Evolutionary conservation across 371 early-diverging fungal genomes (phyloP).

Genomic region (Mortierella polycephala): DNA sequence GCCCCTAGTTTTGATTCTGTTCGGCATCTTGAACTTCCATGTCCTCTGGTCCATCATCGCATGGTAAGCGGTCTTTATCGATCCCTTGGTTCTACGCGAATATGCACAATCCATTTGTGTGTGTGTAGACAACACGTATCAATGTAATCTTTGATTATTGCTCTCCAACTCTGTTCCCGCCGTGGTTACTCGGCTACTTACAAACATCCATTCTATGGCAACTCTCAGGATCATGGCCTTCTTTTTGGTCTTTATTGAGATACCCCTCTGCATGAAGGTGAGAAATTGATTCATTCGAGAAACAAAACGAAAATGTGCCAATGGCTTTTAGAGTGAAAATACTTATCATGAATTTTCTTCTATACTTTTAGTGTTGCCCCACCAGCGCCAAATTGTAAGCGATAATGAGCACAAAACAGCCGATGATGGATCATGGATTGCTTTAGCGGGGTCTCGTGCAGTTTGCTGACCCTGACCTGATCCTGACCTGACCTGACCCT

Average conservation of each 20-base stretch:
- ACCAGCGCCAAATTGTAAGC: conserved; percentile 50
- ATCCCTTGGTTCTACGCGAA: too few species aligned
- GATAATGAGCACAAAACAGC: neutral
- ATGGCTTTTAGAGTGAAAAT: neutral
- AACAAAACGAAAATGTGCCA: neutral
- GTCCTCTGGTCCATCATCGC: conserved; percentile 37
- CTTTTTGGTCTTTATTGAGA: conserved; percentile 40
- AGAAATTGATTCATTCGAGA: neutral
- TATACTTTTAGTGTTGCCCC: conserved; percentile 33
- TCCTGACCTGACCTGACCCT: neutral
- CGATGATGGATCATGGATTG: too few species aligned
- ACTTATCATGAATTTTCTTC: neutral
- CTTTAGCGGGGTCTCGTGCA: neutral
- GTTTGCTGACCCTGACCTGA: neutral
- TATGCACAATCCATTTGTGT: too few species aligned
- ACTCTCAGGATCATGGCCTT: conserved; percentile 41
- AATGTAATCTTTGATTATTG: neutral
- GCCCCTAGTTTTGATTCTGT: conserved; percentile 27
- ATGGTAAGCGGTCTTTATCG: conserved; percentile 18
- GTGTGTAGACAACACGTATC: neutral
- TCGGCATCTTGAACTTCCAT: conserved; percentile 18
- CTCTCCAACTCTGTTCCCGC: neutral
- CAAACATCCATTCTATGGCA: neutral
- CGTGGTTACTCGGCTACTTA: neutral
- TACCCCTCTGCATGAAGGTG: conserved; percentile 45